Evolutionary conservation across 495 filamentous ascomycete genomes (phyloP).

Genomic region (Elaphomyces granulatus): DNA sequence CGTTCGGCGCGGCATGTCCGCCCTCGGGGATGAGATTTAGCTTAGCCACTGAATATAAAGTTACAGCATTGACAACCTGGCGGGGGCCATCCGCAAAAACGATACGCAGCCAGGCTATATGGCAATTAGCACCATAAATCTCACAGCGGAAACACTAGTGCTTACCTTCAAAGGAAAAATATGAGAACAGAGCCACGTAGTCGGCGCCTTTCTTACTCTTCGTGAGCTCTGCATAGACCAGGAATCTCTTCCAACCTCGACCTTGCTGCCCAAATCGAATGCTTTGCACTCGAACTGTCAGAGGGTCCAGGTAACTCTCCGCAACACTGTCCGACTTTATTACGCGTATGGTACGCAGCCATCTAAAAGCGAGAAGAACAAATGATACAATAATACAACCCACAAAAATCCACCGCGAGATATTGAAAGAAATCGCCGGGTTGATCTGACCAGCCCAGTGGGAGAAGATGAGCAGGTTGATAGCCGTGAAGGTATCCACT

Average conservation of each 20-base stretch:
- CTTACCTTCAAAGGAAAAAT: conserved; percentile 86
- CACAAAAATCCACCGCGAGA: conserved; percentile 82
- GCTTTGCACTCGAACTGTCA: conserved; percentile 71
- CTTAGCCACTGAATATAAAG: conserved; percentile 64
- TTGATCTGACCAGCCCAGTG: conserved; percentile 53
- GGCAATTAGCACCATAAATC: conserved; percentile 8
- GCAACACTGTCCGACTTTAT: conserved; percentile 78
- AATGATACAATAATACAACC: conserved; percentile 79
- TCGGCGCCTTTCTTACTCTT: conserved; percentile 83
- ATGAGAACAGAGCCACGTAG: conserved; percentile 83
- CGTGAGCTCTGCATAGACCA: conserved; percentile 86
- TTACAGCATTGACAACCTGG: conserved; percentile 76
- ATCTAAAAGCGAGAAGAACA: conserved; percentile 59
- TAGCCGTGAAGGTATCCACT: conserved; percentile 82
- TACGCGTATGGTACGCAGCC: conserved; percentile 58
- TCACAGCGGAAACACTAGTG: background rate
- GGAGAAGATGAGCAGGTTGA: conserved; percentile 76
- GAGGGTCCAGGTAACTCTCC: conserved; percentile 74
- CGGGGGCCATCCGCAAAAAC: conserved; percentile 83
- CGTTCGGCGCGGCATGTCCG: conserved; percentile 36
- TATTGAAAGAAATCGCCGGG: conserved; percentile 50
- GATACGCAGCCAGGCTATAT: conserved; percentile 67
- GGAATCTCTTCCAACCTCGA: conserved; percentile 67
- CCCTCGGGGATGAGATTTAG: conserved; percentile 52
- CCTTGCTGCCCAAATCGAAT: conserved; percentile 52